Percentiles rank a stretch among this genome's conserved stretches.
Evolutionary conservation across 2,329 filamentous ascomycete species (phyloP).

Genomic region (Coniochaeta sp.): DNA sequence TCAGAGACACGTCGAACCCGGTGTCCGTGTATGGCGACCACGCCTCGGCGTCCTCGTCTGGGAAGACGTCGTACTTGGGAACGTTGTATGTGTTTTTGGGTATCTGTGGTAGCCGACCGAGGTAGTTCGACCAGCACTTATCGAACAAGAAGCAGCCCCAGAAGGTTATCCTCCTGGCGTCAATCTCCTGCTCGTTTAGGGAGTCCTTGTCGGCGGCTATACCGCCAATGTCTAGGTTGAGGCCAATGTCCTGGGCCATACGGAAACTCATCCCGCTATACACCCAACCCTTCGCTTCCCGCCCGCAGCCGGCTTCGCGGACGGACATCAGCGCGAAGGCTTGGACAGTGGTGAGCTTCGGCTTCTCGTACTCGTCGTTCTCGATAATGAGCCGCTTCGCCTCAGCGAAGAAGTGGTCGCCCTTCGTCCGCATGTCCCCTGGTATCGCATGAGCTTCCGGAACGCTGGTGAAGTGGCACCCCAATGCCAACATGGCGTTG

Average conservation of each 20-base stretch:
- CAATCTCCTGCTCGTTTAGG: constrained; percentile 75
- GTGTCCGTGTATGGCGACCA: constrained; percentile 89
- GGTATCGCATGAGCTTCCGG: constrained; percentile 63
- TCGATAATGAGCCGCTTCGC: constrained; percentile 85
- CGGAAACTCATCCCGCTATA: constrained; percentile 98
- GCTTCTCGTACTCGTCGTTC: constrained; percentile 88
- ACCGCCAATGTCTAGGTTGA: constrained; percentile 75
- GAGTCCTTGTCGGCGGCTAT: constrained; percentile 48
- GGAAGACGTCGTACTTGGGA: constrained; percentile 85
- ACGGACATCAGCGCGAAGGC: constrained; percentile 94
- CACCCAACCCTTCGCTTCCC: constrained; percentile 95
- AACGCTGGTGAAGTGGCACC: constrained; percentile 84
- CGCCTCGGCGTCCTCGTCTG: constrained; percentile 72
- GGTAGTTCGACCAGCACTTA: constrained; percentile 97
- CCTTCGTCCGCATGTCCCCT: constrained; percentile 76
- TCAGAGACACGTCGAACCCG: constrained; percentile 64
- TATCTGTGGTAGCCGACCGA: constrained; percentile 84
- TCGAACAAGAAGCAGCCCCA: constrained; percentile 99
- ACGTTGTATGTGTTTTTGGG: constrained; percentile 74
- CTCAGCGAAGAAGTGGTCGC: constrained; percentile 93
- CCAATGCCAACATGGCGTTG: constrained; percentile 87
- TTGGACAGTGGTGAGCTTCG: constrained; percentile 83
- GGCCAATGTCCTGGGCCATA: constrained; percentile 89
- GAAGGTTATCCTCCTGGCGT: constrained; percentile 85
- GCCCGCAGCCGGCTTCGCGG: constrained; percentile 85